Base-by-base conservation (phyloP, 257 asterid genomes). In the Ilex aquifolium region DNA sequence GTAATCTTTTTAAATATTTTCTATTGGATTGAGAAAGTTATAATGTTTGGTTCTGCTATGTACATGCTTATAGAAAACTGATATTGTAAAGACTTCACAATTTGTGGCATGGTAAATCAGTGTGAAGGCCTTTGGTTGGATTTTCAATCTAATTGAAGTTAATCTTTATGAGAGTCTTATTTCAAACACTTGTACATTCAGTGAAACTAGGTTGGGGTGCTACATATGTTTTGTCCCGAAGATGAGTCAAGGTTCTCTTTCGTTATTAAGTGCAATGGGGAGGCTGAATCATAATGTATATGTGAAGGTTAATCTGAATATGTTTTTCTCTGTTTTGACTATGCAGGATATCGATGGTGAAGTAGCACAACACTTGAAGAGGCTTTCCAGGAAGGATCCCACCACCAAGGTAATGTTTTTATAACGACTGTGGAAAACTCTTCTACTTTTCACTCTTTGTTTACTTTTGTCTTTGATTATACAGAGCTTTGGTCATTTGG, bases 361-460 rank as follows among this genome's bases (percentile, higher is more conserved):
- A 79, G 72, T 90, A 65, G 90, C 95, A n/a, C 86, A 77, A 65
- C 99, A 93, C 76, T 73, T 93, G 85, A 93, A 87, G 78, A 83
- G 97, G 73, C 91, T 93, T 71, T 74, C 99, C 0, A 87, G 99
- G 32, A 93, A 90, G 81, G 99, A 93, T 72, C 88, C 96, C 31
- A 90, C 82, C 61, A 93, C 99, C 58, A 93, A 93, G 92, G 99
- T 93, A 74, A 55, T 59, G 57, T 36, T 42, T 30, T 59, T 36
- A 36, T 7, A 4, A 7, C 8, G 5, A 4, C 8, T 2, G 5
- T 36, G 1, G 42, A 4, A 4, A 36, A 36, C 42, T 36, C 42
- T 4, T 2, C 8, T 8, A 36, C 0, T 8, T 36, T 36, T 8
- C 42, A 36, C 42, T 36, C 8, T 36, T 36, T 4, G 8, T 36